Percentiles rank a stretch among this genome's conserved stretches.
These are phyloP conservation scores for Penicillium vulpinum DNA, from an alignment of 2,329 filamentous ascomycete genomes.

Conservation along the genomic window DNA sequence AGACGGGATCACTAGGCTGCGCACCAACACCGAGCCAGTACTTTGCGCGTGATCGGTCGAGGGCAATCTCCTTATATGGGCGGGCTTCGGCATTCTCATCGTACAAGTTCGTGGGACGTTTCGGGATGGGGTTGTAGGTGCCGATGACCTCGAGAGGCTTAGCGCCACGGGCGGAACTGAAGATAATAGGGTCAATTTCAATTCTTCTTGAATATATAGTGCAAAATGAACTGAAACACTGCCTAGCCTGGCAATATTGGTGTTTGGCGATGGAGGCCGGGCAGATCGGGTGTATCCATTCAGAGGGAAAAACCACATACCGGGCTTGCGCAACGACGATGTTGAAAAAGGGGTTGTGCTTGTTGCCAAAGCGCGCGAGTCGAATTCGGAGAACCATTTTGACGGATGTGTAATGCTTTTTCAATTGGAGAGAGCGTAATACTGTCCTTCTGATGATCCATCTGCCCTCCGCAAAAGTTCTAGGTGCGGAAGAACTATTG, in stretches of 20 bases:
- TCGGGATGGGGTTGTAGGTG: slow-evolving; percentile 62
- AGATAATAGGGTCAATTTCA: slow-evolving; percentile 7
- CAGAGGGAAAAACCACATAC: slow-evolving; percentile 51
- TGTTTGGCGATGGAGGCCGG: not conserved
- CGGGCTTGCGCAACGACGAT: slow-evolving; percentile 92
- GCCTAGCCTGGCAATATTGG: not conserved
- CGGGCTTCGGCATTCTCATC: slow-evolving; percentile 57
- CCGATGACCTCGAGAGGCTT: slow-evolving; percentile 91
- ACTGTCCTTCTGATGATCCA: slow-evolving; percentile 6
- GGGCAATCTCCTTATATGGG: slow-evolving; percentile 85
- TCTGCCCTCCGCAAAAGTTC: slow-evolving; percentile 32
- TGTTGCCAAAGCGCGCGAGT: slow-evolving; percentile 87
- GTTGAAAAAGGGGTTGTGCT: slow-evolving; percentile 91
- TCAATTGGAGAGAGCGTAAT: not conserved
- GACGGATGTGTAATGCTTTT: slow-evolving; percentile 14
- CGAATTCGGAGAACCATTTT: slow-evolving; percentile 92
- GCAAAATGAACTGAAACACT: not conserved
- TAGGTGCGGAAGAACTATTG: slow-evolving; percentile 29
- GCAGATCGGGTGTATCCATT: not conserved
- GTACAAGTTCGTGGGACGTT: slow-evolving; percentile 51
- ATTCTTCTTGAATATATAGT: not conserved
- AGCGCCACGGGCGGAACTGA: slow-evolving; percentile 78
- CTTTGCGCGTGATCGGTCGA: slow-evolving; percentile 76
- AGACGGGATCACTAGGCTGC: slow-evolving; percentile 86
- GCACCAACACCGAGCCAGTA: slow-evolving; percentile 98